These are phyloP conservation scores for Lactarius tabidus DNA, from an alignment of 768 basidiomycete genomes.

Conservation along the genomic window DNA sequence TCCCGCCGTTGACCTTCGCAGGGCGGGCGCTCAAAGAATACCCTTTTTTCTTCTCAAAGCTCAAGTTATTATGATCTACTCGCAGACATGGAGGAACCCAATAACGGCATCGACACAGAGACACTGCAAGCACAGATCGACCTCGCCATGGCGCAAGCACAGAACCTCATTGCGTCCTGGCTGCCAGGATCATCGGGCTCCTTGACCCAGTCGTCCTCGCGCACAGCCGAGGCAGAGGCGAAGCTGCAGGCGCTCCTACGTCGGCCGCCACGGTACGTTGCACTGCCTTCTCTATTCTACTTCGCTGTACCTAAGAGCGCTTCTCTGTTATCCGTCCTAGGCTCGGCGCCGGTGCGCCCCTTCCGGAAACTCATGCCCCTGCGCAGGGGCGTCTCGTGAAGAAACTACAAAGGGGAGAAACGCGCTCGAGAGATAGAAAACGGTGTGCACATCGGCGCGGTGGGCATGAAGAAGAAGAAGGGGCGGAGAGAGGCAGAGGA, in stretches of 20 bases:
- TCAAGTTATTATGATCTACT: neutral
- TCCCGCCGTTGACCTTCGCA: too few species aligned
- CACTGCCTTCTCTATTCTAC: neutral
- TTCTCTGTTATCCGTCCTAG: slow-evolving; percentile 36
- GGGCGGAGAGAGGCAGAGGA: slow-evolving; percentile 36
- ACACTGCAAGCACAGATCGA: slow-evolving; percentile 79
- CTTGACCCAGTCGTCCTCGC: slow-evolving; percentile 23
- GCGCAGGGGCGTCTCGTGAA: slow-evolving; percentile 50
- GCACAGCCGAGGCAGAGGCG: slow-evolving; percentile 32
- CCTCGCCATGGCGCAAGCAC: slow-evolving; percentile 70
- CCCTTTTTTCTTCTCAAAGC: too few species aligned
- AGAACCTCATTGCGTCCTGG: slow-evolving; percentile 75
- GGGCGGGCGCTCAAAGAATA: too few species aligned
- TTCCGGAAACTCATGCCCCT: slow-evolving; percentile 42
- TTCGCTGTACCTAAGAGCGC: neutral
- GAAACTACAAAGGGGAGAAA: slow-evolving; percentile 51
- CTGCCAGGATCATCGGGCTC: slow-evolving; percentile 37
- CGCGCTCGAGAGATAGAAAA: slow-evolving; percentile 43
- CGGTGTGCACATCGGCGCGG: slow-evolving; percentile 37
- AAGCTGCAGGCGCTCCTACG: slow-evolving; percentile 66
- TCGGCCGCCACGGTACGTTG: slow-evolving; percentile 62
- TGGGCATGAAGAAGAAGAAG: slow-evolving; percentile 39
- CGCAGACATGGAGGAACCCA: slow-evolving; percentile 42
- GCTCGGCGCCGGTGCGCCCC: slow-evolving; percentile 68
- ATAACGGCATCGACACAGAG: slow-evolving; percentile 56